These are phyloP conservation scores for Candida tallmaniae DNA, from an alignment of 805 yeast genomes.

Conservation along the genomic window DNA sequence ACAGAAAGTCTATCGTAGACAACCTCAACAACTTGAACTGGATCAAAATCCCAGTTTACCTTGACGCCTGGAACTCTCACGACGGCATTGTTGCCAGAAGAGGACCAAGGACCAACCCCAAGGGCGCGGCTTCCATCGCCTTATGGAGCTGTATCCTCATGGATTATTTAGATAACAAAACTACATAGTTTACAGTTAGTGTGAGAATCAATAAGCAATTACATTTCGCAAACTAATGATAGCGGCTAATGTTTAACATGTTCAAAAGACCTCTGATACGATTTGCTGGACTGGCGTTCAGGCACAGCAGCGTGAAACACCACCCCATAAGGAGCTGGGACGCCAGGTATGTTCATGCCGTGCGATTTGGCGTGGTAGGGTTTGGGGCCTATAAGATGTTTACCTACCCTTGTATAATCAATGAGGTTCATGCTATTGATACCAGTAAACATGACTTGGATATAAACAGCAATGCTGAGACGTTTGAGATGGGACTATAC, in stretches of 20 bases:
- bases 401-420: conserved; percentile 11
- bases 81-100: conserved; percentile 81
- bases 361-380: conserved; percentile 4
- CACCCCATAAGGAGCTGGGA: too few species aligned
- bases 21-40: conserved; percentile 64
- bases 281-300: too few species aligned
- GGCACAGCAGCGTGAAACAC: too few species aligned
- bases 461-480: conserved; percentile 51
- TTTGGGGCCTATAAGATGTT: conserved; percentile 8
- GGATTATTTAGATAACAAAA: conserved; percentile 15
- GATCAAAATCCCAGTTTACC: conserved; percentile 71
- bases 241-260: too few species aligned
- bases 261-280: too few species aligned
- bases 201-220: too few species aligned
- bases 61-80: conserved; percentile 76
- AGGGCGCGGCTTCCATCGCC: conserved; percentile 49
- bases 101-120: conserved; percentile 48
- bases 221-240: too few species aligned
- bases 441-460: conserved; percentile 33
- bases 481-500: conserved; percentile 67
- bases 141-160: conserved; percentile 45
- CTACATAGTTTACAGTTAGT: too few species aligned
- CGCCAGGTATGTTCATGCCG: not conserved
- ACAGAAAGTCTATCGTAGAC: conserved; percentile 39
- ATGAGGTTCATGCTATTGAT: conserved; percentile 30